phyloP scores from a whole-genome alignment of 2,329 filamentous ascomycete species.

The Pseudogymnoascus pannorum region DNA sequence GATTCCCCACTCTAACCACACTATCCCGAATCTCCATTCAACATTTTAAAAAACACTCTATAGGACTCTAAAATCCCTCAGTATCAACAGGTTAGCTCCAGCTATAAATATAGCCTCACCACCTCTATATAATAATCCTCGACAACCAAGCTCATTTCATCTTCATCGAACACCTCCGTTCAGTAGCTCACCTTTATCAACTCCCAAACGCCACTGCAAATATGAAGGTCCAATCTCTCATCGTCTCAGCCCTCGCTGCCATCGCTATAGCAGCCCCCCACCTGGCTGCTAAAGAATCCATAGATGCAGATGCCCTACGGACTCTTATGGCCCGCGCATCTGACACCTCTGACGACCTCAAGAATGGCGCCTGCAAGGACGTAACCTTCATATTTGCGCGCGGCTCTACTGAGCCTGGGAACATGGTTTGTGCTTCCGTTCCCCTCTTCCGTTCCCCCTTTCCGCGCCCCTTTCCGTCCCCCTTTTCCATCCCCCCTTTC shows the following conservation, averaged over 20 bases:
- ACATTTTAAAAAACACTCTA: not conserved
- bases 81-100: not conserved
- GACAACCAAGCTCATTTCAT: not conserved
- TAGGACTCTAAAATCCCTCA: not conserved
- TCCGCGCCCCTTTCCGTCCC: too few species aligned
- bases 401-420: constrained; percentile 41
- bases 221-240: not conserved
- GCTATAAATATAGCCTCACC: not conserved
- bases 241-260: not conserved
- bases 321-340: not conserved
- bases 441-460: not conserved
- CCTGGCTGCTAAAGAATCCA: not conserved
- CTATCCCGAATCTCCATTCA: not conserved
- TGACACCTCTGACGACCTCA: constrained; percentile 14
- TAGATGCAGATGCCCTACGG: not conserved
- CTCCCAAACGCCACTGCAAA: not conserved
- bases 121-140: not conserved
- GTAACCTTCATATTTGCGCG: constrained; percentile 42
- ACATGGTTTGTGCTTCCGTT: constrained; percentile 37
- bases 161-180: not conserved
- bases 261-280: not conserved
- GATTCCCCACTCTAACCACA: not conserved
- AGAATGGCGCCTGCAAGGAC: constrained; percentile 28
- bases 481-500: too few species aligned
- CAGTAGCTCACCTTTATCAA: not conserved